These are phyloP conservation scores for Novymonas esmeraldas DNA, from an alignment of 208 protist genomes.

Conservation along the genomic window DNA sequence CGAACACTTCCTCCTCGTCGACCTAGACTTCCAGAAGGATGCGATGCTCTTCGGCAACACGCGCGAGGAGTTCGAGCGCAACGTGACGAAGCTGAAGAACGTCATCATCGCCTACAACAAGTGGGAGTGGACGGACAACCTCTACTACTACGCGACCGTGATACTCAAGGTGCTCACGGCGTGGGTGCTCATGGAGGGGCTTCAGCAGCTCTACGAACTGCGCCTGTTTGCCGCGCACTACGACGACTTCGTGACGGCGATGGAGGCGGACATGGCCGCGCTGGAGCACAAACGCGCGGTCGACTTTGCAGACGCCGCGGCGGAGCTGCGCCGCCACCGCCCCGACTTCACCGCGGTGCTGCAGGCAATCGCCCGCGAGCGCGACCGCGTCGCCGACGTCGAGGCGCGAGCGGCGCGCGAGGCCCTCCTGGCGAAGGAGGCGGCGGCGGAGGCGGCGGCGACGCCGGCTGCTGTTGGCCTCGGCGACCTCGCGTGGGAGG, in stretches of 20 bases:
- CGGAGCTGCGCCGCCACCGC: constrained; percentile 43
- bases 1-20: constrained; percentile 89
- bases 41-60: constrained; percentile 81
- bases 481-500: constrained; percentile 19
- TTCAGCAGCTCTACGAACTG: constrained; percentile 85
- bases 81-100: constrained; percentile 79
- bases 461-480: background rate
- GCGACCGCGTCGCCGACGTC: constrained; percentile 29
- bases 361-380: constrained; percentile 51
- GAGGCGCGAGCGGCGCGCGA: constrained; percentile 3
- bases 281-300: constrained; percentile 35
- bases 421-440: background rate
- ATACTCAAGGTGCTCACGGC: constrained; percentile 65
- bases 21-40: constrained; percentile 90
- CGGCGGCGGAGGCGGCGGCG: background rate
- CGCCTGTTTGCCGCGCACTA: constrained; percentile 67
- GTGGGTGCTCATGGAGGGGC: constrained; percentile 75
- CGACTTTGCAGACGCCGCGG: constrained; percentile 47
- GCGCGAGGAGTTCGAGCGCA: constrained; percentile 82
- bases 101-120: constrained; percentile 80
- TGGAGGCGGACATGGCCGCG: constrained; percentile 52
- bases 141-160: constrained; percentile 83
- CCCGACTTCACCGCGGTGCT: constrained; percentile 71
- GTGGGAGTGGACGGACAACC: constrained; percentile 88
- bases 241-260: constrained; percentile 71